Base-by-base conservation (phyloP, 495 filamentous ascomycete genomes). In the Hypoxylon fragiforme region DNA sequence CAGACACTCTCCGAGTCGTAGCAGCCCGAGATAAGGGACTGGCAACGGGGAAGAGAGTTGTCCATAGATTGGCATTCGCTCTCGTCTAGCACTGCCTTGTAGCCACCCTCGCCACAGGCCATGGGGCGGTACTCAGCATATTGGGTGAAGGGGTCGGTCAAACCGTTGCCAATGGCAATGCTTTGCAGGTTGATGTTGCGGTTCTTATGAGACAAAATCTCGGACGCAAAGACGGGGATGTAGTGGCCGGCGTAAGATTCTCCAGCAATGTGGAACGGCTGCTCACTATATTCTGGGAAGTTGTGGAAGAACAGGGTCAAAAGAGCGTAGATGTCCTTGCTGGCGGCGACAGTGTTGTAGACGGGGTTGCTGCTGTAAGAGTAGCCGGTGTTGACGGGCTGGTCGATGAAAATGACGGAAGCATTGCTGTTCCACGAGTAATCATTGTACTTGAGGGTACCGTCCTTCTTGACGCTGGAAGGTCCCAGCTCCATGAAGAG, bases 141-240 rank as follows among this genome's bases (percentile, higher is more conserved):
- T 77, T 98, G 94, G 26, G 91, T 97, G 39, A 89, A 78, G 43
- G 85, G 88, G 72, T 98, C 94, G 44, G 92, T 97, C 51, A 98
- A 82, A 72, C 94, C 94, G 66, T 98, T 98, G 39, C 94, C 94
- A 67, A 98, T 97, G 57, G 96, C 78, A 38, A 97, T 81, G 12
- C 91, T 96, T 82, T 97, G 87, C 52, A 98, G 83, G 77, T 98
- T 98, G 82, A 98, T 98, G 84, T 98, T 98, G 60, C 89, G 87
- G 73, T 97, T 89, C 88, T 96, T 90, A 81, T 97, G 92, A 11
- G 87, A 84, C 36, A 98, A 81, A 54, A 98, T 98, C 81, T 98
- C 94, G 1, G 88, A 86, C 35, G 94, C 85, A 62, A 98, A 97
- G 40, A 94, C 90, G 24, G 94, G 94, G 53, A 97, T 96, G 76